Percentiles rank a stretch among this genome's conserved stretches.
Evolutionary conservation across 1,284 basidiomycete genomes (phyloP).

Genomic region (Malassezia arunalokei): DNA sequence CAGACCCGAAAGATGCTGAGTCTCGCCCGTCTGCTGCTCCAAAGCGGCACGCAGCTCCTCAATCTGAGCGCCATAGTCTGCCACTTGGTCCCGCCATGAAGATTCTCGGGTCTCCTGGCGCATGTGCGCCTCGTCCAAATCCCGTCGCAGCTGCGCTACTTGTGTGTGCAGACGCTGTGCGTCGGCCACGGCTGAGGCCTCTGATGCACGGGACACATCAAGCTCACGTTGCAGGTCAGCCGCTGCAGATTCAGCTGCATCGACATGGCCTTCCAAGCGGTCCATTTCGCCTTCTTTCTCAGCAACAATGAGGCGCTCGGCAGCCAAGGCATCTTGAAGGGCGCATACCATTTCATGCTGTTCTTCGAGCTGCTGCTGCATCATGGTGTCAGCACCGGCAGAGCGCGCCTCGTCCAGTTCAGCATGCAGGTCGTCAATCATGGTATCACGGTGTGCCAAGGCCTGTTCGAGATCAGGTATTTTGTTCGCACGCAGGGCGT

Average conservation of each 20-base stretch:
- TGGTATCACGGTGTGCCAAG: not conserved
- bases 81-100: conserved; percentile 21
- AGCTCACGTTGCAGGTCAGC: conserved; percentile 23
- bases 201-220: conserved; percentile 12
- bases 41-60: conserved; percentile 1
- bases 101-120: conserved; percentile 26
- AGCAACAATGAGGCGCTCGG: conserved; percentile 33
- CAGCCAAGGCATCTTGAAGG: conserved; percentile 32
- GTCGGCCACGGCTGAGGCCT: conserved; percentile 35
- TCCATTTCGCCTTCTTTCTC: conserved; percentile 35
- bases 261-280: conserved; percentile 30
- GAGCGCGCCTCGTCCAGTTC: conserved; percentile 20
- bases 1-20: conserved; percentile 20
- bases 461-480: conserved; percentile 17
- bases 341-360: conserved; percentile 14
- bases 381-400: conserved; percentile 1
- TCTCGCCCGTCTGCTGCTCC: conserved; percentile 1
- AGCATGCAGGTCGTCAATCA: not conserved
- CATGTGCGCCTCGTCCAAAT: conserved; percentile 52
- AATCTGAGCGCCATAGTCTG: not conserved
- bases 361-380: conserved; percentile 13
- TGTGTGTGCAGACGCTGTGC: conserved; percentile 50
- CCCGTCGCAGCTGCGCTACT: conserved; percentile 58
- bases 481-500: conserved; percentile 18
- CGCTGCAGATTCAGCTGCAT: conserved; percentile 23